Evolutionary conservation across 1,284 basidiomycete genomes (phyloP), one percentile per base, ranked within the genome.

Genomic region (Tetrapyrgos nigripes): DNA sequence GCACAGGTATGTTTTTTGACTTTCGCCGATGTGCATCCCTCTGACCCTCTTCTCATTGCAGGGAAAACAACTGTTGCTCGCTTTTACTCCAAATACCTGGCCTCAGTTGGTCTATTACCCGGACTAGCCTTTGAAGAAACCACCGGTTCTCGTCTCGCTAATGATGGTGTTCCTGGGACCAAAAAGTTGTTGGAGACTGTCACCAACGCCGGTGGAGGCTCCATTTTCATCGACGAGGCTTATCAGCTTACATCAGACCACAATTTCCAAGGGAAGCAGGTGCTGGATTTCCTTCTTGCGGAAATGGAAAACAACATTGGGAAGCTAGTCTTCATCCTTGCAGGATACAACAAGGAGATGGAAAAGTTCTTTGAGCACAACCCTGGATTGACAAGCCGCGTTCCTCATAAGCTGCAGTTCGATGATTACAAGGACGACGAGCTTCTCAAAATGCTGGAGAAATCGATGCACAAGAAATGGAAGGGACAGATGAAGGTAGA

Each of bases 301-400:
- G 87, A 89, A 68, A 89, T 89, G 85, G 87, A 89, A 64, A 89
- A 89, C 68, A 78, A 80, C 26, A 76, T 85, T 3, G 88, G 86
- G 8, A 83, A 75, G 14, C 64, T 88, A n/a, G 84, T 88, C 3
- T 90, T 90, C 71, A 85, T 90, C 62, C 73, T 90, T 6, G 87
- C 88, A 0, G 87, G 87, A 1, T 89, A 89, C 67, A 81, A 75
- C 69, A 85, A 82, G 57, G 76, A 90, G 69, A 89, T 90, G 88
- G 87, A 90, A 62, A 84, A 79, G 57, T 90, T 90, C 72, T 89
- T 90, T 61, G 85, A 88, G 58, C 87, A 89, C 64, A 90, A 90
- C 60, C 87, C 88, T 4, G 87, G 87, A 3, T 60, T 90, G 5
- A 69, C 72, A 1, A 89, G 87, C 69, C 84, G 88, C 4, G 84